Evolutionary conservation across 106 monocot genomes (phyloP), one percentile per base, ranked within the genome.

Genomic region (Allium sativum): DNA sequence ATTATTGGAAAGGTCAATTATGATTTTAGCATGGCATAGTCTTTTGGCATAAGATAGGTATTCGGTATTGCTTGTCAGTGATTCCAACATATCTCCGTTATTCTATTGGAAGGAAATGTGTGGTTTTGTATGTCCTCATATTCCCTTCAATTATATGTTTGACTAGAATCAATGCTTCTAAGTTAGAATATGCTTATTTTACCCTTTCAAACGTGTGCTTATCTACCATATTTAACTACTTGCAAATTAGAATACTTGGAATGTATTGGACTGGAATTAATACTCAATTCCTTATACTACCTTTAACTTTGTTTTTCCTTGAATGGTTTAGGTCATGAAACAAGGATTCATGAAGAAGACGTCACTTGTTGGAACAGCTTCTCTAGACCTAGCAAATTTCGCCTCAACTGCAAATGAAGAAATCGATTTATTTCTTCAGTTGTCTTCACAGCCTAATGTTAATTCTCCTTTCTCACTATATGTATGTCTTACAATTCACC

Each of bases 361-460:
- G 57, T 75, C 81, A 56, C 18, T 90, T 70, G 21, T 95, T 46
- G 95, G 90, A 64, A 73, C 70, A 18, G 79, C 86, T 66, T 75
- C 77, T 40, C 55, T 95, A 66, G 87, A 95, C 65, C 68, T 95
- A n/a, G 81, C 90, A 48, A 84, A 87, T 47, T 84, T 79, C 56
- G 71, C 90, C 59, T 58, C 76, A 50, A 53, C 74, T 22, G 66
- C 79, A 44, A 78, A 77, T 18, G 77, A 79, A 53, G 81, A 87
- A 45, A 73, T 78, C 57, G 77, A 83, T 54, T 66, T 95, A 20
- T 76, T 67, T 12, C 76, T 95, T 61, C 81, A 83, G 14, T 65
- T 95, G 58, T 59, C 59, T 17, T 45, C 52, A 44, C 54, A 77
- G 9, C 74, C 41, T 53, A 31, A 77, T 61, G 12, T 61, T 41